Base-by-base conservation (phyloP, 2,329 filamentous ascomycete species). In the Fusarium sp. region DNA sequence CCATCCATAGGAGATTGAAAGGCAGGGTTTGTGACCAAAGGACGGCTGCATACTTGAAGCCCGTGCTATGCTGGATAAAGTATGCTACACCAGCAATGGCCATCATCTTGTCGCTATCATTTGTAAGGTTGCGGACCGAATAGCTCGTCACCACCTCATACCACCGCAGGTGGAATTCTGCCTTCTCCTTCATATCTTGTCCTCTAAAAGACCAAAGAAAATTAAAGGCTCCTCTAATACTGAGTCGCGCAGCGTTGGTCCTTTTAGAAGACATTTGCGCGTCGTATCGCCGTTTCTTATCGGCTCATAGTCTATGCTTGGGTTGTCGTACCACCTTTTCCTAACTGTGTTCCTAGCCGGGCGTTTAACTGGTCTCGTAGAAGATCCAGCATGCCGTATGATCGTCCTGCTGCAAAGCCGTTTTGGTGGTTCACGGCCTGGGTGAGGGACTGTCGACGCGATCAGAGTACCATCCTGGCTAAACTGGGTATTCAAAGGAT, bases 261-360 rank as follows among this genome's bases (percentile, higher is more conserved):
- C 46, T 49, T 5, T 33, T 23, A 8, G 21, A 19, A 0, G 8
- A 23, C 8, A 49, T 14, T 8, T 33, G 16, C 4, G 1, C 16
- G 0, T 49, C 8, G 10, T 49, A 49, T 0, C 2, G 46, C 1
- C 4, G 16, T 33, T 49, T 49, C 8, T 0, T 3, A 2, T 19
- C 1, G 0, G 29, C 29, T 29, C 46, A 49, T 8, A 7, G 1
- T 5, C 7, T 0, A 49, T 33, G 16, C 29, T 49, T 2, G 0
- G 46, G 3, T 49, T 49, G 5, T 1, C 2, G 8, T 14, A 23
- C 46, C 29, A 49, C 3, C 3, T 2, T 33, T 23, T 3, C 0
- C 1, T 2, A 2, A 10, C 8, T 0, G 16, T 33, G 8, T 15
- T 1, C 3, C 0, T 33, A 0, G 11, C n/a, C 10, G 21, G 46